phyloP scores from a whole-genome alignment of 1,284 basidiomycete species.

The Gastroboletus turbinatus region DNA sequence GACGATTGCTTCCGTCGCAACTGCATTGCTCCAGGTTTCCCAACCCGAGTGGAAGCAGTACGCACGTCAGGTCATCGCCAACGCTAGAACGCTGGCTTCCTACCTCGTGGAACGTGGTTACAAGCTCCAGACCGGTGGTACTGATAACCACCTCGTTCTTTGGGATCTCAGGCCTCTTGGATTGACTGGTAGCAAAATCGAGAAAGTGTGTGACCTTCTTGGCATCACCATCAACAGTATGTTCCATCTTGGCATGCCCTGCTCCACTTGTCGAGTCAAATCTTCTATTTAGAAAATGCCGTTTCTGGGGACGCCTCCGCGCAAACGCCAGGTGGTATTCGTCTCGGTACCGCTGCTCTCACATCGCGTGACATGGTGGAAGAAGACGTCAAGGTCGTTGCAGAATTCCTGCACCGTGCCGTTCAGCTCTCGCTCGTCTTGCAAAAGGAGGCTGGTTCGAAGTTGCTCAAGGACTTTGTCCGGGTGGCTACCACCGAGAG shows the following conservation, averaged over 20 bases:
- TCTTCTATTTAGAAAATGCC: slow-evolving; percentile 74
- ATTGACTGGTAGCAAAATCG: slow-evolving; percentile 96
- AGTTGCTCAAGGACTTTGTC: slow-evolving; percentile 96
- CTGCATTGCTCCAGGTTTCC: slow-evolving; percentile 91
- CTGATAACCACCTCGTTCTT: slow-evolving; percentile 97
- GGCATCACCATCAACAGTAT: slow-evolving; percentile 94
- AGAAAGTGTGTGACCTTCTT: slow-evolving; percentile 96
- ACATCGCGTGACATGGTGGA: slow-evolving; percentile 95
- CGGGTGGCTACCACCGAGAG: slow-evolving; percentile 73
- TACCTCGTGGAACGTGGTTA: slow-evolving; percentile 80
- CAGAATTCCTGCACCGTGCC: slow-evolving; percentile 88
- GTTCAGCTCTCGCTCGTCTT: slow-evolving; percentile 85
- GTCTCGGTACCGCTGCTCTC: slow-evolving; percentile 92
- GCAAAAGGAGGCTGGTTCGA: slow-evolving; percentile 94
- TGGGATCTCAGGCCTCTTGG: slow-evolving; percentile 97
- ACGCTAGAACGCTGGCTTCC: slow-evolving; percentile 76
- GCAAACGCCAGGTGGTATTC: slow-evolving; percentile 95
- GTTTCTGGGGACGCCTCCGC: slow-evolving; percentile 96
- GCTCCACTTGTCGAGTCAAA: background rate
- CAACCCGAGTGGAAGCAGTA: slow-evolving; percentile 92
- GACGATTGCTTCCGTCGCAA: slow-evolving; percentile 96
- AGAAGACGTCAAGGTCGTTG: slow-evolving; percentile 85
- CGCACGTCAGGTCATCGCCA: slow-evolving; percentile 92
- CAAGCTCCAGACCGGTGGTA: slow-evolving; percentile 95
- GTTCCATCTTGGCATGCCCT: slow-evolving; percentile 29